These are phyloP conservation scores for Sphaerostilbella broomeana DNA, from an alignment of 2,329 filamentous ascomycete species.

Conservation along the genomic window DNA sequence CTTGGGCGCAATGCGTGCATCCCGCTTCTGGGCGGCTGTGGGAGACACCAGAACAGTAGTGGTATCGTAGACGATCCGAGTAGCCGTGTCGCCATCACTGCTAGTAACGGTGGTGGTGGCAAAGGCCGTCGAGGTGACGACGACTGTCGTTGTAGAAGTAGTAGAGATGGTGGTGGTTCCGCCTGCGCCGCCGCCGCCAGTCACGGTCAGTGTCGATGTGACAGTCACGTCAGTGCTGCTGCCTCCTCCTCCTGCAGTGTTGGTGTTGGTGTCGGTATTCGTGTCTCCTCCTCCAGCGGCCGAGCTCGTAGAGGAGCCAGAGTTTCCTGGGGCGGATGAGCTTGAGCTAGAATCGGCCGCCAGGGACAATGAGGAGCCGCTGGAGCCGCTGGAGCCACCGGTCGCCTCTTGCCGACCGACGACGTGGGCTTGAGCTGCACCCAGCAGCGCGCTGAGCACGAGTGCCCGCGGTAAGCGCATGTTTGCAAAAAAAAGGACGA, in stretches of 20 bases:
- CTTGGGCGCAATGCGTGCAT: conserved; percentile 1
- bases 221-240: conserved; percentile 25
- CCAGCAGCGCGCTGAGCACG: conserved; percentile 19
- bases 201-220: conserved; percentile 26
- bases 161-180: conserved; percentile 23
- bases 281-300: too few species aligned
- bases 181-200: conserved; percentile 21
- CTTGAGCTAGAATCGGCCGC: not conserved
- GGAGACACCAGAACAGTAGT: conserved; percentile 23
- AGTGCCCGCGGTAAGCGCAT: conserved; percentile 20
- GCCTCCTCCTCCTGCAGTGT: not conserved
- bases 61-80: conserved; percentile 29
- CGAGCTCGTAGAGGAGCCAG: too few species aligned
- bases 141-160: conserved; percentile 21
- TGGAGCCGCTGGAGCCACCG: not conserved
- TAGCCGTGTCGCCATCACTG: conserved; percentile 29
- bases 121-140: conserved; percentile 26
- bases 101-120: conserved; percentile 32
- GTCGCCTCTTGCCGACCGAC: conserved; percentile 12
- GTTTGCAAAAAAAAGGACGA: conserved; percentile 5
- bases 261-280: not conserved
- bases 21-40: conserved; percentile 1
- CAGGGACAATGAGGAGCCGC: not conserved
- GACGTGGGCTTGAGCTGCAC: conserved; percentile 15
- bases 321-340: too few species aligned